These are phyloP conservation scores for Colletotrichum sidae DNA, from an alignment of 2,329 filamentous ascomycete species.

Conservation along the genomic window DNA sequence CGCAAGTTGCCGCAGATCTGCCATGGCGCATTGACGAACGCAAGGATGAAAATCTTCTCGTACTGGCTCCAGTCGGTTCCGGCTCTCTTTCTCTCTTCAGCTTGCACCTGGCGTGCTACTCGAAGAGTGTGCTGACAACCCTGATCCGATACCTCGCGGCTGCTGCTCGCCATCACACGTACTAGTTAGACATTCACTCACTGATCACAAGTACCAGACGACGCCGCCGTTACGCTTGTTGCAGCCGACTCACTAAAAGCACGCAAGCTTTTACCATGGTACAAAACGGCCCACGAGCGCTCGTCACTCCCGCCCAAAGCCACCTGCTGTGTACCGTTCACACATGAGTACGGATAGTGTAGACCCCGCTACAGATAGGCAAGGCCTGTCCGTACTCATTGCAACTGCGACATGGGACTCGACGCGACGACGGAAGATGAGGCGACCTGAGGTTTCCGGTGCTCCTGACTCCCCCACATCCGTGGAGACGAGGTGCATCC, in stretches of 20 bases:
- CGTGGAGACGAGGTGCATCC: slow-evolving; percentile 35
- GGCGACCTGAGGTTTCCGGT: slow-evolving; percentile 27
- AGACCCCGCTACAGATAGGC: slow-evolving; percentile 30
- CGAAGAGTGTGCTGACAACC: slow-evolving; percentile 3
- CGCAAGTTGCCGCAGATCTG: slow-evolving; percentile 37
- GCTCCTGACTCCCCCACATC: slow-evolving; percentile 29
- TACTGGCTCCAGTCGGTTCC: slow-evolving; percentile 24
- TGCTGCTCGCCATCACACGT: too few relatives aligned
- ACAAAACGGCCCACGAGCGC: slow-evolving; percentile 7
- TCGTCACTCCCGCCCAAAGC: slow-evolving; percentile 11
- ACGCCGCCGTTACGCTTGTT: slow-evolving; percentile 21
- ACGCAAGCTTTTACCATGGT: background rate
- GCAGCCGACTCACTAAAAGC: slow-evolving; percentile 29
- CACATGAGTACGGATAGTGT: slow-evolving; percentile 3
- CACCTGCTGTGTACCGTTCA: slow-evolving; percentile 7
- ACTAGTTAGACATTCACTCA: background rate
- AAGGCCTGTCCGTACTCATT: slow-evolving; percentile 20
- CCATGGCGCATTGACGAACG: slow-evolving; percentile 33
- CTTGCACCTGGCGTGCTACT: slow-evolving; percentile 16
- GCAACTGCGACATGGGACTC: background rate
- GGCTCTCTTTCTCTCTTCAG: slow-evolving; percentile 19
- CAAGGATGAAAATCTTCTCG: slow-evolving; percentile 38
- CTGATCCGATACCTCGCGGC: too few relatives aligned
- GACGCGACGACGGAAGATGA: slow-evolving; percentile 6
- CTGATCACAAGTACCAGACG: slow-evolving; percentile 10